Evolutionary conservation across 2,329 filamentous ascomycete species (phyloP).

Genomic region (Cladosporium sp.): DNA sequence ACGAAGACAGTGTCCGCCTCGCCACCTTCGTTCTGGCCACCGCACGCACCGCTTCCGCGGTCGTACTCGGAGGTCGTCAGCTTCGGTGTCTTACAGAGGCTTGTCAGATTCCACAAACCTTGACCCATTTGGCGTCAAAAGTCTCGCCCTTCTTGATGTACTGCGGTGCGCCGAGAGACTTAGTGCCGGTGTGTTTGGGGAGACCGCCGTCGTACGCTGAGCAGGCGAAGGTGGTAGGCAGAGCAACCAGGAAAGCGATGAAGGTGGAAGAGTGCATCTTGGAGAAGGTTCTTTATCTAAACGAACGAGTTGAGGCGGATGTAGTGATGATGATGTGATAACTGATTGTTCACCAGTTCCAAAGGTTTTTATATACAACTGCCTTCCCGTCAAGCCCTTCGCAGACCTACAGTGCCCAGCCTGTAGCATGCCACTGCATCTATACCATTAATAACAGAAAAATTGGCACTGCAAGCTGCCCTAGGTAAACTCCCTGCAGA

Average conservation of each 20-base stretch:
- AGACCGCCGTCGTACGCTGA: conserved; percentile 23
- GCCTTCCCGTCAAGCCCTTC: background rate
- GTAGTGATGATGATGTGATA: background rate
- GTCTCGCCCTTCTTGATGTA: conserved; percentile 45
- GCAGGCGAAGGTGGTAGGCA: conserved; percentile 24
- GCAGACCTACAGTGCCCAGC: background rate
- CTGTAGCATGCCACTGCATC: background rate
- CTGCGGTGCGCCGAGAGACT: conserved; percentile 35
- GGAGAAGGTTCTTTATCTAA: background rate
- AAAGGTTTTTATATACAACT: background rate
- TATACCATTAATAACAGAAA: background rate
- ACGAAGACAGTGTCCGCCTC: conserved; percentile 54
- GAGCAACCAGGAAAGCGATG: conserved; percentile 28
- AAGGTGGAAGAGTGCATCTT: conserved; percentile 17
- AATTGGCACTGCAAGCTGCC: background rate
- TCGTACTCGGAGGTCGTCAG: conserved; percentile 34
- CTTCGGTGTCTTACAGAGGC: too few relatives aligned
- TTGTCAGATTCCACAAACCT: background rate
- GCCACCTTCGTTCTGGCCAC: conserved; percentile 46
- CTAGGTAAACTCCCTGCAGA: background rate
- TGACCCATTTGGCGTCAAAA: conserved; percentile 40
- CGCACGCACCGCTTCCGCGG: conserved; percentile 42
- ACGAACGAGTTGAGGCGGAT: too few relatives aligned
- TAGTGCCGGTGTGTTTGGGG: conserved; percentile 21
- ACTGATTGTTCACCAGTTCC: background rate